Base-by-base conservation (phyloP, 108 stramenopile genomes). In the Nannochloropsis gaditana region DNA sequence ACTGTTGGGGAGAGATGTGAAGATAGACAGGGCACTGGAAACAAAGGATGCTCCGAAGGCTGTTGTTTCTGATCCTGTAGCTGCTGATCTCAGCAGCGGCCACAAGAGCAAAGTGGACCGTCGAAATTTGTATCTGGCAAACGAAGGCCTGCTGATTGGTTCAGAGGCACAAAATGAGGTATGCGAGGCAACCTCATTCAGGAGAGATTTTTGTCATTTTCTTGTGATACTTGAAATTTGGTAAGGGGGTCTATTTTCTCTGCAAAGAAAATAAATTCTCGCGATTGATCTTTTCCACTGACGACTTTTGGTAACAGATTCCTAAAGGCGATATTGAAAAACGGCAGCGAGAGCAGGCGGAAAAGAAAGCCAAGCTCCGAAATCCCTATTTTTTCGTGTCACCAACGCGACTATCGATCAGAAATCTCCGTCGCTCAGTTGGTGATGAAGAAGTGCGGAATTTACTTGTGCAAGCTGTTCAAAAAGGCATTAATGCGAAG, bases 331-430 rank as follows among this genome's bases (percentile, higher is more conserved):
- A 99, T 86, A 91, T 95, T 84, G 91, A 93, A 45, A 99, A 98
- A 90, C 91, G 99, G 45, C 92, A 94, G 83, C 85, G 91, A 2
- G 96, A 96, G 0, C 92, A 94, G 83, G 86, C 90, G 80, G 99
- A 99, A 47, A 96, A 96, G 89, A 95, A 93, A 80, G 91, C 93
- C 43, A 99, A 99, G 91, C 91, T 99, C 17, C 91, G 93, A 80
- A 95, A 93, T 43, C 99, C 99, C 9, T 90, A 98, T 9, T 99
- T 99, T 85, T 98, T 98, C 90, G 95, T 99, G 88, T 96, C 96
- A 90, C 96, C 97, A 2, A 85, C 84, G 47, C 93, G 97, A 9
- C 91, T 99, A 5, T 93, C 92, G 82, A 91, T 99, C 79, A 92
- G 97, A 11, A 98, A 98, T 88, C 87, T 99, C 84, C 93, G 90